Conservation (phyloP, 306 rosid genomes). For the Parietaria judaica region DNA sequence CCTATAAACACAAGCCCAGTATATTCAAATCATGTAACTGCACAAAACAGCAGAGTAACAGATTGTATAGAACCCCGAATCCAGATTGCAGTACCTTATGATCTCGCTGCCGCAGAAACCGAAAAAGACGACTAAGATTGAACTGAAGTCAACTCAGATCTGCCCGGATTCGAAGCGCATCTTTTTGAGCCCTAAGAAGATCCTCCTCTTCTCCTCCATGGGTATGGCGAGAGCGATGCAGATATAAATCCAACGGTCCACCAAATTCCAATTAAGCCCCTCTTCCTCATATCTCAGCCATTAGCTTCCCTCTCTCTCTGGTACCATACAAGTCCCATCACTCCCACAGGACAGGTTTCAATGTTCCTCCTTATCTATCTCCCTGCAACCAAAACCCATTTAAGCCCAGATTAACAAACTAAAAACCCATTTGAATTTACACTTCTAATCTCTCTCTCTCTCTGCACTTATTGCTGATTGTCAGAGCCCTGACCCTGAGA, state of each 20-base stretch:
- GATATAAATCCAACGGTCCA: slow-evolving; percentile 19
- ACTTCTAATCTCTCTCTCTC: slow-evolving; percentile 7
- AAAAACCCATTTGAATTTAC: slow-evolving; percentile 15
- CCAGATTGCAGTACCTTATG: slow-evolving; percentile 11
- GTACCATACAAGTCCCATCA: slow-evolving; percentile 28
- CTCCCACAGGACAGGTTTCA: slow-evolving; percentile 9
- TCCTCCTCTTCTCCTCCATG: no score
- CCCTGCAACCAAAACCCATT: slow-evolving; percentile 8
- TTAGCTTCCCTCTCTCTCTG: slow-evolving; percentile 20
- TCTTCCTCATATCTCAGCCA: slow-evolving; percentile 24
- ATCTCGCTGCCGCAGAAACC: slow-evolving; percentile 3
- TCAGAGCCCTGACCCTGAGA: no score
- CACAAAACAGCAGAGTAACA: slow-evolving; percentile 3
- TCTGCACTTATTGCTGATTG: slow-evolving; percentile 16
- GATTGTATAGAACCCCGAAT: slow-evolving; percentile 7
- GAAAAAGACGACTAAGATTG: no score
- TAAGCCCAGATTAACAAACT: slow-evolving; percentile 3
- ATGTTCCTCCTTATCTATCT: slow-evolving; percentile 26
- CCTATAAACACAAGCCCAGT: slow-evolving; percentile 26
- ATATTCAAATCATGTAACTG: neutral
- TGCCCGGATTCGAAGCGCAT: no score
- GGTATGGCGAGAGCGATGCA: neutral
- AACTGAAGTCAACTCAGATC: no score
- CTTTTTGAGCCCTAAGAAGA: no score
- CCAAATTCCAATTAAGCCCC: slow-evolving; percentile 14